These are phyloP conservation scores for Mycena indigotica DNA, from an alignment of 768 basidiomycete genomes.

Conservation along the genomic window DNA sequence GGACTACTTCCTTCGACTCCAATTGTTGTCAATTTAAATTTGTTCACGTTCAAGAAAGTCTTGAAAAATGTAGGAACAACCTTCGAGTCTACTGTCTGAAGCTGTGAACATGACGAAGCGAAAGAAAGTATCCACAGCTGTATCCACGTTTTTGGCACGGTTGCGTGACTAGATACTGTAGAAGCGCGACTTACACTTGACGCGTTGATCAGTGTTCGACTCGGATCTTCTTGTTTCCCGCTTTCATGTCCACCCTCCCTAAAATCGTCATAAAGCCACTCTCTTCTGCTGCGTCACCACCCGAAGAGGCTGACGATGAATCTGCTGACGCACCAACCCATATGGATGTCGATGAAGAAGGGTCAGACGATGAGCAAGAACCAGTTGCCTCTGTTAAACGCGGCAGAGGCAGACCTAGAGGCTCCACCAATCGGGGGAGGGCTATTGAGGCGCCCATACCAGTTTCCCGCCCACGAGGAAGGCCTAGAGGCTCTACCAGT, in stretches of 20 bases:
- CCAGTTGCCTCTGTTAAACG: conserved; percentile 28
- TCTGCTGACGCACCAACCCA: conserved; percentile 35
- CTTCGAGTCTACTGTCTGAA: too few relatives aligned
- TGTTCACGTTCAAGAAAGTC: too few relatives aligned
- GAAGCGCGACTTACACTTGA: too few relatives aligned
- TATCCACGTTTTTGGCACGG: too few relatives aligned
- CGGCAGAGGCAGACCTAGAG: conserved; percentile 40
- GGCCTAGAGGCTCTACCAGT: conserved; percentile 34
- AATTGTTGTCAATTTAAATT: too few relatives aligned
- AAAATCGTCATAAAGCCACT: conserved; percentile 57
- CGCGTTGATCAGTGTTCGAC: too few relatives aligned
- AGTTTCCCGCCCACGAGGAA: conserved; percentile 39
- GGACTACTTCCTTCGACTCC: too few relatives aligned
- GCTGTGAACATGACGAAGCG: too few relatives aligned
- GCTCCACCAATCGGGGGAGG: conserved; percentile 34
- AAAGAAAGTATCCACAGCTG: too few relatives aligned
- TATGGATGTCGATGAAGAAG: conserved; percentile 27
- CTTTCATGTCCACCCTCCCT: conserved; percentile 33
- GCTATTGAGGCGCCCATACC: conserved; percentile 35
- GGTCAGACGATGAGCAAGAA: conserved; percentile 21
- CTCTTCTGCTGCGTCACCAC: conserved; percentile 22
- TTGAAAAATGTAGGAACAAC: too few relatives aligned
- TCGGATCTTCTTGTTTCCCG: too few relatives aligned
- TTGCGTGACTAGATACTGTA: too few relatives aligned
- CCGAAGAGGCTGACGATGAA: conserved; percentile 30